Base-by-base conservation (phyloP, 2,329 filamentous ascomycete species). In the Penicillium sp. region DNA sequence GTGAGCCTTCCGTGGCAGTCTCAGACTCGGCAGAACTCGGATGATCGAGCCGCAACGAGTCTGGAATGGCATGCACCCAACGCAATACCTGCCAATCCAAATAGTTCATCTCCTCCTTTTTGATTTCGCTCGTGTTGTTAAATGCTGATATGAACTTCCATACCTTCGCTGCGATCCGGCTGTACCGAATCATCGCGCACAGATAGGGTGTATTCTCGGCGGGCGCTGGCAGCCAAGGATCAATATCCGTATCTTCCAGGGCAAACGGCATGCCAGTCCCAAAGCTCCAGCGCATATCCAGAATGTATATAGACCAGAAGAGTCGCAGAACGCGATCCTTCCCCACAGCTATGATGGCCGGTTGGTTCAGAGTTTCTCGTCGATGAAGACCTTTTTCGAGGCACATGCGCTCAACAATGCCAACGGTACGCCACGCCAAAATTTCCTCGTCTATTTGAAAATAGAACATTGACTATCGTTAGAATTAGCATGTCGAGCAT, bases 241-340 rank as follows among this genome's bases (percentile, higher is more conserved):
- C 92, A 57, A 96, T 90, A 68, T 95, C 91, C 5, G 87, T 84
- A 67, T 96, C 91, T 63, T 92, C 88, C 19, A 95, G 77, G 1
- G 89, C 86, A 73, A 91, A 96, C 0, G 91, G 91, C 77, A 96
- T 84, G 0, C 92, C 92, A 0, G 90, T 92, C 19, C 88, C 90
- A 67, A 96, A 93, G 57, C 89, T 91, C 90, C 91, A 96, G 48
- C 91, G 82, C 50, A 91, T 82, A 71, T 96, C 92, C n/a, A 96
- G 80, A 1, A 92, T 86, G 67, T 93, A 96, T 19, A 92, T 86
- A 1, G 88, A 88, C 92, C 91, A 97, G 72, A 95, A 96, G 5
- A 91, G 84, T 43, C 88, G 84, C 10, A 92, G 79, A 0, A 88
- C 87, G 39, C 84, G 82, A 49, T 82, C 81, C 15, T 88, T 83